phyloP scores from a whole-genome alignment of 2,329 filamentous ascomycete species.

The Epichloe sp. region DNA sequence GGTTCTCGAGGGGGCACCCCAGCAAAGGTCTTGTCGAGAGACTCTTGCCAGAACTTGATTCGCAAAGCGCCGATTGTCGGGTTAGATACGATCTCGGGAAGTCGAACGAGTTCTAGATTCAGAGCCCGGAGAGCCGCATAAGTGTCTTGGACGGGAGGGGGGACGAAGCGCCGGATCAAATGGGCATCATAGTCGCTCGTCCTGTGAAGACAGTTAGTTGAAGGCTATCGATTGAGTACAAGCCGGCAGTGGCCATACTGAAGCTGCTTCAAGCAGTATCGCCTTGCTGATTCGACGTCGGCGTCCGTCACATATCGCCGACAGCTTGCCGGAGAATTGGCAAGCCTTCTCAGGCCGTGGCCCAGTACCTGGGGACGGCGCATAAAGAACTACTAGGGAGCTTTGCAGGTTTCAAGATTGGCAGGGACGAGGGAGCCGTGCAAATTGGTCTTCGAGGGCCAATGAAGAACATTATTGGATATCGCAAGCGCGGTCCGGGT shows the following conservation, averaged over 20 bases:
- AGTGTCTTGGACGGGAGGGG: conserved; percentile 59
- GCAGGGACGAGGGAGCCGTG: neutral
- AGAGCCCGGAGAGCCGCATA: conserved; percentile 86
- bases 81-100: conserved; percentile 81
- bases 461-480: conserved; percentile 9
- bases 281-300: conserved; percentile 38
- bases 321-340: conserved; percentile 13
- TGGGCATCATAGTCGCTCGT: conserved; percentile 83
- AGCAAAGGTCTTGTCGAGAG: conserved; percentile 63
- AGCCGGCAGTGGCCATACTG: conserved; percentile 22
- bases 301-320: conserved; percentile 35
- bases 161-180: conserved; percentile 75
- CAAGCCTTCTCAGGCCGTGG: conserved; percentile 26
- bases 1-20: conserved; percentile 79
- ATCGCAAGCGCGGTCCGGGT: neutral
- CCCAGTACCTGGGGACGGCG: conserved; percentile 22
- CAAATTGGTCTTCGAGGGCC: neutral
- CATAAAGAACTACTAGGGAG: conserved; percentile 18
- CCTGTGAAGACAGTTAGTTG: conserved; percentile 29
- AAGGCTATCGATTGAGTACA: too few species aligned
- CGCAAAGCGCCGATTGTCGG: conserved; percentile 79
- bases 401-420: neutral
- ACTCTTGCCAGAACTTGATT: conserved; percentile 90
- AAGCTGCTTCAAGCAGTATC: conserved; percentile 41
- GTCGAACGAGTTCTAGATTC: conserved; percentile 81